Conservation (phyloP, 768 basidiomycete species). For the Boletales sp. region DNA sequence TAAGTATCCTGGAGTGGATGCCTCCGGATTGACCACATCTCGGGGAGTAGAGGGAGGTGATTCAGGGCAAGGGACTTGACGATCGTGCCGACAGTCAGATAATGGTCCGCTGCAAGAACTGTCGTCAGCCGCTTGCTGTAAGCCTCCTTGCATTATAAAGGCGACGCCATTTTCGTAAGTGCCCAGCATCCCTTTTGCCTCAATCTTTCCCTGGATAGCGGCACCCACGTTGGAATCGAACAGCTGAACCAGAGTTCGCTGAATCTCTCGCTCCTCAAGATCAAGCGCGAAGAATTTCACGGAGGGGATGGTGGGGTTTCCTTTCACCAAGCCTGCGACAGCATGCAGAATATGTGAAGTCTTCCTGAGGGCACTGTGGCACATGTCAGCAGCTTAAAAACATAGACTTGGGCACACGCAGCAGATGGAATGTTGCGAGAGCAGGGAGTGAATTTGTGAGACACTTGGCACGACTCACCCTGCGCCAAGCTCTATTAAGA, state of each 20-base stretch:
- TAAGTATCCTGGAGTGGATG: conserved; percentile 48
- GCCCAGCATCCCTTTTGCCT: conserved; percentile 81
- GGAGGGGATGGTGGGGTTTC: conserved; percentile 36
- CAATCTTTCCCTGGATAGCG: conserved; percentile 65
- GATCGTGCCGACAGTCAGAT: not conserved
- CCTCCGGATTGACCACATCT: conserved; percentile 15
- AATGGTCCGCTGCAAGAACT: too few species aligned
- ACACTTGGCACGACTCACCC: conserved; percentile 54
- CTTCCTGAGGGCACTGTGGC: conserved; percentile 73
- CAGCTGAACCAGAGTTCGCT: conserved; percentile 72
- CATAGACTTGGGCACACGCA: not conserved
- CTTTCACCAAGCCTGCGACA: conserved; percentile 52
- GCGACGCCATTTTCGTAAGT: conserved; percentile 89
- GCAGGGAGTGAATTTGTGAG: not conserved
- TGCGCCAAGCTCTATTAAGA: conserved; percentile 89
- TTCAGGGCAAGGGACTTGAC: conserved; percentile 32
- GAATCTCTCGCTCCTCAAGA: conserved; percentile 82
- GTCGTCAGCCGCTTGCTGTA: conserved; percentile 5
- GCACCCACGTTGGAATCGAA: conserved; percentile 57
- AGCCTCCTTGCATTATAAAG: conserved; percentile 54
- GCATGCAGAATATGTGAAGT: conserved; percentile 80
- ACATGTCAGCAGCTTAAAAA: conserved; percentile 8
- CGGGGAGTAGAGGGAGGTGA: conserved; percentile 28
- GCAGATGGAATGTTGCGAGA: not conserved
- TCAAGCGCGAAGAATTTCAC: conserved; percentile 92